phyloP scores from a whole-genome alignment of 768 basidiomycete species.

The Serendipita sp. region DNA sequence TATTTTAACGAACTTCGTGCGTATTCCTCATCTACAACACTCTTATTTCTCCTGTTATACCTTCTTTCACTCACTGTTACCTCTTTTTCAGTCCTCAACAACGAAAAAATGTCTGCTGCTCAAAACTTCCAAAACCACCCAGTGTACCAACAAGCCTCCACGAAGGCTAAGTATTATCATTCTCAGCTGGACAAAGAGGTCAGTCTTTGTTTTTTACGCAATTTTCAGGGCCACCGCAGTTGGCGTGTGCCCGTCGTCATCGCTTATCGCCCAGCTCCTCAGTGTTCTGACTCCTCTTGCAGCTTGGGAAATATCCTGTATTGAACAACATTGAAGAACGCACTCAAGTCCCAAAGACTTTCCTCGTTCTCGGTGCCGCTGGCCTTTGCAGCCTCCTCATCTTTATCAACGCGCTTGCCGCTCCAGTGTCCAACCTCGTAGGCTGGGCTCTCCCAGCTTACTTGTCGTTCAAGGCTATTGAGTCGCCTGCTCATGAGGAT shows the following conservation, averaged over 20 bases:
- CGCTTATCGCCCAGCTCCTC: background rate
- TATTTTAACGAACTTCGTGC: background rate
- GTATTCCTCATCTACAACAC: background rate
- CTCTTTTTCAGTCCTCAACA: background rate
- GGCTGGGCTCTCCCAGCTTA: slow-evolving; percentile 93
- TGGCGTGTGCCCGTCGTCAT: background rate
- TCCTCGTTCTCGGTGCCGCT: slow-evolving; percentile 62
- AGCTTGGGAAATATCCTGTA: slow-evolving; percentile 64
- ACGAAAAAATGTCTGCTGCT: slow-evolving; percentile 51
- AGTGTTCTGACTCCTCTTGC: background rate
- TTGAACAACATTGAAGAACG: slow-evolving; percentile 73
- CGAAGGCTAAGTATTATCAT: slow-evolving; percentile 67
- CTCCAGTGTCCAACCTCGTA: slow-evolving; percentile 84
- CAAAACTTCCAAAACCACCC: slow-evolving; percentile 85
- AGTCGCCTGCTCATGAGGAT: slow-evolving; percentile 65
- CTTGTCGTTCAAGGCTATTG: slow-evolving; percentile 88
- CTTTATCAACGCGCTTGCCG: slow-evolving; percentile 80
- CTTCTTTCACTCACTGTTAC: slow-evolving; percentile 7
- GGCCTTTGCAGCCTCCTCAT: slow-evolving; percentile 56
- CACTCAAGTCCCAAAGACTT: slow-evolving; percentile 87
- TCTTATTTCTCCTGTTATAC: background rate
- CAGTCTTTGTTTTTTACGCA: slow-evolving; percentile 16
- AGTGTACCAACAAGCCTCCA: slow-evolving; percentile 65
- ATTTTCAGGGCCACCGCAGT: background rate
- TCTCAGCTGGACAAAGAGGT: slow-evolving; percentile 96